These are phyloP conservation scores for Pichia rugopelliculosa DNA, from an alignment of 805 yeast genomes.

Conservation along the genomic window DNA sequence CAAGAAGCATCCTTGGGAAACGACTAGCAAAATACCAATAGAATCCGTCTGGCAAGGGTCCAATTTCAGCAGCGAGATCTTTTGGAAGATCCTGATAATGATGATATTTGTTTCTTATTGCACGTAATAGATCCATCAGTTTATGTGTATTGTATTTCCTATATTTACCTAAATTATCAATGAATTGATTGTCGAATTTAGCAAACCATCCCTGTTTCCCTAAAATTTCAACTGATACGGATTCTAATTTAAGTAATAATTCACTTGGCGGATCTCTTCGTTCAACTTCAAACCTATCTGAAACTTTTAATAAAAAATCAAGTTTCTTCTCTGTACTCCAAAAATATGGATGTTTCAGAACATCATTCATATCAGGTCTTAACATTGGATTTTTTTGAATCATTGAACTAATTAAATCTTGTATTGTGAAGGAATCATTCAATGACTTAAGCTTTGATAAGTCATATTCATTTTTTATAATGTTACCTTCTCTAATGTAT, in stretches of 20 bases:
- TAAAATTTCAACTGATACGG: conserved; percentile 62
- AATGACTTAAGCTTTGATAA: conserved; percentile 38
- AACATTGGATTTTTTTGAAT: conserved; percentile 53
- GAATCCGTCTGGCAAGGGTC: conserved; percentile 80
- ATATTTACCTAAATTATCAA: conserved; percentile 82
- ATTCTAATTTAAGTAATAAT: conserved; percentile 48
- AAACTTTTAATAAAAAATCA: conserved; percentile 77
- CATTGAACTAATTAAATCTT: conserved; percentile 68
- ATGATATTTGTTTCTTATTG: conserved; percentile 87
- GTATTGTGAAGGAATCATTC: conserved; percentile 54
- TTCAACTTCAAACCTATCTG: conserved; percentile 91
- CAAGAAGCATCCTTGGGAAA: conserved; percentile 77
- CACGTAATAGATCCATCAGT: conserved; percentile 80
- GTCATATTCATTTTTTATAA: conserved; percentile 57
- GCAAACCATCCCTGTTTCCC: conserved; percentile 66
- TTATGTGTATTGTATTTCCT: conserved; percentile 77
- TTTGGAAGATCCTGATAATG: conserved; percentile 87
- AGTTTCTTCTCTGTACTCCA: conserved; percentile 72
- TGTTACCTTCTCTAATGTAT: conserved; percentile 81
- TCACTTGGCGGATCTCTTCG: conserved; percentile 65
- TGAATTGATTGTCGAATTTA: conserved; percentile 62
- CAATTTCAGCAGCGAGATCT: conserved; percentile 55
- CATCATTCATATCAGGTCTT: conserved; percentile 64
- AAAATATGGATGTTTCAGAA: conserved; percentile 81
- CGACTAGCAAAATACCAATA: conserved; percentile 63